Evolutionary conservation across 139 green algal species (phyloP).

Genomic region (Yamagishiella unicocca): DNA sequence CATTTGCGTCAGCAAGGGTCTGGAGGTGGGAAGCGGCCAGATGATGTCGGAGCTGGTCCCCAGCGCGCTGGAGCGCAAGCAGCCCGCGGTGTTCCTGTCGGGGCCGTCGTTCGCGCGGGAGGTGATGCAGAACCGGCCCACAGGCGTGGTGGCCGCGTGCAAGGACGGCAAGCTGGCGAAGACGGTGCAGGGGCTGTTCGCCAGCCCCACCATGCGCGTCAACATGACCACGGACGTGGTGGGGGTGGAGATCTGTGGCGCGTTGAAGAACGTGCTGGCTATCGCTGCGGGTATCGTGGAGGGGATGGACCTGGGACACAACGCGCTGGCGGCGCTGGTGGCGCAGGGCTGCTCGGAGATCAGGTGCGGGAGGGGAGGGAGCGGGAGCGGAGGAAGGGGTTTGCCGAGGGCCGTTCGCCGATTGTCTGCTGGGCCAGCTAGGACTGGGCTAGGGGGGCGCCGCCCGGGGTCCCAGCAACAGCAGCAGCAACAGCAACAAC

Average conservation of each 20-base stretch:
- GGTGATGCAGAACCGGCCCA: constrained; percentile 85
- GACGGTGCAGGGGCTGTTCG: constrained; percentile 85
- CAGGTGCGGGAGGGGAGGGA: constrained; percentile 39
- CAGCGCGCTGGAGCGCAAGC: constrained; percentile 82
- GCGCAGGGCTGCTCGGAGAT: constrained; percentile 74
- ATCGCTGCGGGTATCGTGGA: constrained; percentile 99
- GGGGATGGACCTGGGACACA: constrained; percentile 95
- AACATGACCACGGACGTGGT: constrained; percentile 95
- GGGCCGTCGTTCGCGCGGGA: constrained; percentile 96
- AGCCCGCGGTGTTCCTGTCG: constrained; percentile 92
- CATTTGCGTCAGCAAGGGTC: constrained; percentile 94
- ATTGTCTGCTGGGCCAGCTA: too few relatives aligned
- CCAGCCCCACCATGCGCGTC: constrained; percentile 90
- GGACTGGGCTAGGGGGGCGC: too few relatives aligned
- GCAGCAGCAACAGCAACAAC: too few relatives aligned
- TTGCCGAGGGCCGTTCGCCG: too few relatives aligned
- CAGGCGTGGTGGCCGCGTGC: constrained; percentile 90
- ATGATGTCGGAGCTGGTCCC: constrained; percentile 97
- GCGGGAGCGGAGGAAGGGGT: background rate
- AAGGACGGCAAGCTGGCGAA: constrained; percentile 68
- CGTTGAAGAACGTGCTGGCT: constrained; percentile 99
- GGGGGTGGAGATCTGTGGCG: constrained; percentile 97
- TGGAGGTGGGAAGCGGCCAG: constrained; percentile 82
- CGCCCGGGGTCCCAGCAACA: too few relatives aligned
- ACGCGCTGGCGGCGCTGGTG: constrained; percentile 96